These are phyloP conservation scores for Peribolospora kevripleyi DNA, from an alignment of 768 basidiomycete genomes.

Conservation along the genomic window DNA sequence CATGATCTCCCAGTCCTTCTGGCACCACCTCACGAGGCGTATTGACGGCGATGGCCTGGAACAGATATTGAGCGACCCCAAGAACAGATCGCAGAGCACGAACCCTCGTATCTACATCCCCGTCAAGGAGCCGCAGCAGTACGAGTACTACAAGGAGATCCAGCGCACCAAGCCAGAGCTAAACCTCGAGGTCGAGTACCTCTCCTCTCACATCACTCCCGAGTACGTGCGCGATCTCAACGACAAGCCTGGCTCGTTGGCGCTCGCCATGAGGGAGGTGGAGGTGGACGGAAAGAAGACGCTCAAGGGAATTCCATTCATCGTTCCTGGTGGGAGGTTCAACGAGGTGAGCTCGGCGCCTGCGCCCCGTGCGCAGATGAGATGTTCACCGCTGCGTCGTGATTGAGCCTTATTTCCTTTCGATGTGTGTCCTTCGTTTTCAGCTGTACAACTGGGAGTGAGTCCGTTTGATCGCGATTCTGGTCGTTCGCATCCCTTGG, in stretches of 20 bases:
- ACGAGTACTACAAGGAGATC: slow-evolving; percentile 88
- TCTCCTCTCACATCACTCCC: slow-evolving; percentile 69
- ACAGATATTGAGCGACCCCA: slow-evolving; percentile 91
- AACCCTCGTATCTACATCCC: slow-evolving; percentile 90
- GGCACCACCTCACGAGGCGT: slow-evolving; percentile 85
- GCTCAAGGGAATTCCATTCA: slow-evolving; percentile 81
- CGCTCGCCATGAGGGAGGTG: slow-evolving; percentile 79
- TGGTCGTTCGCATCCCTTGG: slow-evolving; percentile 14
- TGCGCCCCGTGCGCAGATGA: too few relatives aligned
- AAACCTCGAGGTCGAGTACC: slow-evolving; percentile 70
- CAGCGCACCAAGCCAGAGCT: slow-evolving; percentile 79
- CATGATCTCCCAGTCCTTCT: slow-evolving; percentile 96
- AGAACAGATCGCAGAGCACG: slow-evolving; percentile 74
- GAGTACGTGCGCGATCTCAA: slow-evolving; percentile 75
- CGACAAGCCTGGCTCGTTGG: slow-evolving; percentile 75
- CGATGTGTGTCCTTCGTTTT: background rate
- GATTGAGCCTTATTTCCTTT: slow-evolving; percentile 2
- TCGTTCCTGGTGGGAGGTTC: slow-evolving; percentile 75
- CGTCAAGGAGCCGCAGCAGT: slow-evolving; percentile 59
- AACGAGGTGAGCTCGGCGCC: slow-evolving; percentile 42
- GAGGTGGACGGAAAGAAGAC: slow-evolving; percentile 44
- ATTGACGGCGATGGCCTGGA: slow-evolving; percentile 95
- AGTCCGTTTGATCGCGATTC: background rate
- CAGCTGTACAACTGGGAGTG: slow-evolving; percentile 69
- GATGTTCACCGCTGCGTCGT: background rate